Percentiles rank a stretch among this genome's conserved stretches.
These are phyloP conservation scores for Rhizopogon roseolus DNA, from an alignment of 768 basidiomycete genomes.

Conservation along the genomic window DNA sequence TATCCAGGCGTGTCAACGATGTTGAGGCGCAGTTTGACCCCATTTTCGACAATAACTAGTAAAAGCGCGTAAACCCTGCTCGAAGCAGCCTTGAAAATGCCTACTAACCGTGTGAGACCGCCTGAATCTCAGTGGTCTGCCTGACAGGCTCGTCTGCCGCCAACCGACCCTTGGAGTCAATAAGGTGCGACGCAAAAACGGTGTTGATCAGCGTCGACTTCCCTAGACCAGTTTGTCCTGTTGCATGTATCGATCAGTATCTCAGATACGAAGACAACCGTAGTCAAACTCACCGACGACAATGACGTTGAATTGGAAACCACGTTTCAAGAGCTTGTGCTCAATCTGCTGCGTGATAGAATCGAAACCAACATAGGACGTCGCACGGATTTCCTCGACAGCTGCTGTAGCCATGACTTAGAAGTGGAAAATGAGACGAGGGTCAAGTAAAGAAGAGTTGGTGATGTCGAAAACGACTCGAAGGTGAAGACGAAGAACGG, in stretches of 20 bases:
- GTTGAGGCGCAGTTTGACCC: slow-evolving; percentile 90
- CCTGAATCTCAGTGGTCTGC: slow-evolving; percentile 96
- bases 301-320: slow-evolving; percentile 99
- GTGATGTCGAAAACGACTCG: slow-evolving; percentile 12
- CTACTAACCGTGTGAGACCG: slow-evolving; percentile 83
- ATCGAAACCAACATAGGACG: slow-evolving; percentile 97
- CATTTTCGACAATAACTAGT: slow-evolving; percentile 92
- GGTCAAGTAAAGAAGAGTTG: slow-evolving; percentile 9
- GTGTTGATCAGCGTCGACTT: slow-evolving; percentile 99
- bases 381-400: slow-evolving; percentile 79
- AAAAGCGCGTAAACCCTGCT: slow-evolving; percentile 7
- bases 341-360: slow-evolving; percentile 97
- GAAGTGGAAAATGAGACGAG: slow-evolving; percentile 7
- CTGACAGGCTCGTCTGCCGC: slow-evolving; percentile 84
- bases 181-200: slow-evolving; percentile 96
- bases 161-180: slow-evolving; percentile 94
- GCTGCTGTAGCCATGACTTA: slow-evolving; percentile 39
- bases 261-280: background rate
- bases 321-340: slow-evolving; percentile 97
- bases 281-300: slow-evolving; percentile 70
- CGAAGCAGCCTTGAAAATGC: background rate
- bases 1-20: slow-evolving; percentile 99
- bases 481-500: slow-evolving; percentile 6
- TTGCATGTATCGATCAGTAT: background rate
- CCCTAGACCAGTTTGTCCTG: slow-evolving; percentile 95